phyloP scores from a whole-genome alignment of 768 basidiomycete species.

The Tephrocybe sp. region DNA sequence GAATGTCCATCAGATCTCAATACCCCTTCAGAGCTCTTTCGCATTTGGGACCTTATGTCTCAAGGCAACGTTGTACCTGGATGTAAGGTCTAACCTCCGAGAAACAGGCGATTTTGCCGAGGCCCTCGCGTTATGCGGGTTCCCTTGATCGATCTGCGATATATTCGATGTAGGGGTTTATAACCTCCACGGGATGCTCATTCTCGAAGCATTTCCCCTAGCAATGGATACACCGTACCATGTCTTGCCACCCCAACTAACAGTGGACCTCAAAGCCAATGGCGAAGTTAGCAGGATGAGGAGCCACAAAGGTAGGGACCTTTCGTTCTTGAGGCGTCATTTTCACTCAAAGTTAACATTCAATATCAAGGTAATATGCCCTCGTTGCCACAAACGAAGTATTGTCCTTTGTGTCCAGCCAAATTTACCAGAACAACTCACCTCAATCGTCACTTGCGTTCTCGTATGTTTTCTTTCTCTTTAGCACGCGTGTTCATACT shows the following conservation, averaged over 20 bases:
- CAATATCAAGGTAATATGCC: constrained; percentile 57
- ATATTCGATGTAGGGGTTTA: constrained; percentile 25
- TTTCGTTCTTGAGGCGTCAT: background rate
- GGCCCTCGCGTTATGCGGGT: background rate
- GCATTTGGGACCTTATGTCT: constrained; percentile 1
- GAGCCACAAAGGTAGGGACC: constrained; percentile 36
- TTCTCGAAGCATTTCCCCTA: constrained; percentile 24
- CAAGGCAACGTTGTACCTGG: constrained; percentile 1
- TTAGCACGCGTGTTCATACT: background rate
- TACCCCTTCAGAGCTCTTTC: background rate
- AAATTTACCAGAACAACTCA: constrained; percentile 77
- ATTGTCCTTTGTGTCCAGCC: constrained; percentile 67
- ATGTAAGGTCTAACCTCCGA: background rate
- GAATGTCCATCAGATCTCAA: constrained; percentile 10
- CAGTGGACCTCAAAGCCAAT: constrained; percentile 40
- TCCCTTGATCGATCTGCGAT: constrained; percentile 10
- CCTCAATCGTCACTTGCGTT: constrained; percentile 70
- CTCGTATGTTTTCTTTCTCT: constrained; percentile 45
- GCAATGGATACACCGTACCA: constrained; percentile 27
- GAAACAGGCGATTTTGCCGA: constrained; percentile 6
- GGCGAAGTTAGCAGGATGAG: constrained; percentile 44
- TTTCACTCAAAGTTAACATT: constrained; percentile 4
- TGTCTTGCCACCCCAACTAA: constrained; percentile 25
- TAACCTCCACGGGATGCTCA: constrained; percentile 28
- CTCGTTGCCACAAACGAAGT: constrained; percentile 69